phyloP scores from a whole-genome alignment of 2,329 filamentous ascomycete genomes.

The Pyrenophora tritici-repentis region DNA sequence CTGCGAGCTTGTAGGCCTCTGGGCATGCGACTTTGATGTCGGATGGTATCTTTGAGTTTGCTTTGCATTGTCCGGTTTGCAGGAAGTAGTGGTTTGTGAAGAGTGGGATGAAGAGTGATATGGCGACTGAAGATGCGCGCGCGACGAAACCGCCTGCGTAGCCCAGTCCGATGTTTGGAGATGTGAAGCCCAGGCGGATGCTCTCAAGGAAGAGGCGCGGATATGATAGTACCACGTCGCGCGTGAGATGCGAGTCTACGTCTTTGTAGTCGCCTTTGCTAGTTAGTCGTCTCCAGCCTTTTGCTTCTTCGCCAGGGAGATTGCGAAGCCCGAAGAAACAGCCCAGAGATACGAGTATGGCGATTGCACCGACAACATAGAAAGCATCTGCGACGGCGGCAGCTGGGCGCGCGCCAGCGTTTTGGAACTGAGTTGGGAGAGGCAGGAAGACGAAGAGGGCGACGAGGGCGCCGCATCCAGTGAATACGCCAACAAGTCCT shows the following conservation, averaged over 20 bases:
- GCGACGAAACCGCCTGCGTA: constrained; percentile 96
- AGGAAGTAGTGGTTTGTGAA: constrained; percentile 93
- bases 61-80: constrained; percentile 74
- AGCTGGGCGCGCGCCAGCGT: constrained; percentile 71
- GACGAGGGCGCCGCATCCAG: constrained; percentile 86
- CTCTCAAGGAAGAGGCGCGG: constrained; percentile 49
- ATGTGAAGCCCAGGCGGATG: constrained; percentile 68
- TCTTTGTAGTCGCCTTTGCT: constrained; percentile 30
- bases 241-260: constrained; percentile 36
- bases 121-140: constrained; percentile 89
- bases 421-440: constrained; percentile 78
- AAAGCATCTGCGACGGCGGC: constrained; percentile 82
- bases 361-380: constrained; percentile 78
- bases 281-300: constrained; percentile 63
- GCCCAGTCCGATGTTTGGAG: constrained; percentile 79
- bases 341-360: constrained; percentile 72
- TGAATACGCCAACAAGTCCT: constrained; percentile 89
- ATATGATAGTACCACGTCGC: constrained; percentile 65
- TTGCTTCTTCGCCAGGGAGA: constrained; percentile 74
- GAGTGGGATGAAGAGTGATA: constrained; percentile 91
- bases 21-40: constrained; percentile 86
- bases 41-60: constrained; percentile 46
- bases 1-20: constrained; percentile 84
- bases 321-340: constrained; percentile 78
- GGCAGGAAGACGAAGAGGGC: constrained; percentile 83